Base-by-base conservation (phyloP, 768 basidiomycete genomes). In the Calocera cornea region DNA sequence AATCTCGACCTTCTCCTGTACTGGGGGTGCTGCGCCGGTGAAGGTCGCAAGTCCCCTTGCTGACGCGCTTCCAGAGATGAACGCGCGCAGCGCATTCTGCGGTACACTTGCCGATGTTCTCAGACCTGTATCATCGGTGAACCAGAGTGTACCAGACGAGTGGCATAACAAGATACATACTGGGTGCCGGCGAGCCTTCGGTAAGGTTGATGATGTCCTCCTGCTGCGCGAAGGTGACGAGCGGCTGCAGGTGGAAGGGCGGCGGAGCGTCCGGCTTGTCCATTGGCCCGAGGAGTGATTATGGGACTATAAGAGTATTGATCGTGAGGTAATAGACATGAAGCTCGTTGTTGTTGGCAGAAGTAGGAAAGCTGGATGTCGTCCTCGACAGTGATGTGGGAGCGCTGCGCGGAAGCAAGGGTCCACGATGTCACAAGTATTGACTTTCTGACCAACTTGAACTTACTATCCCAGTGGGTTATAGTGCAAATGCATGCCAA, bases 171-270 rank as follows among this genome's bases (percentile, higher is more conserved):
- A 14, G 16, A 27, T 60, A 31, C 65, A 5, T 27, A 64, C 3
- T 65, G 29, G 44, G 44, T 19, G 8, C 67, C 47, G 14, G 64
- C 69, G 2, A 66, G 36, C 7, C 14, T 5, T 12, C 49, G 36
- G 16, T 50, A 65, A 44, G 66, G 69, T 64, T 60, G 66, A 1
- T 60, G 66, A 27, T 68, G 65, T 24, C 54, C 24, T 16, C 33
- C 19, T 36, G 11, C 66, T 40, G 27, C 65, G 38, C 1, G 49
- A 1, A 22, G 69, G 64, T 16, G 10, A 84, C 78, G 33, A 84
- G 79, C 8, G 77, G 76, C 68, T 81, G 83, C 22, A 86, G 72
- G 67, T 83, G 79, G 74, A 86, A 89, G 11, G 86, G 87, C 10
- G 86, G 87, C 10, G 87, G 85, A 2, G 87, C 79, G 49, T 84